phyloP scores from a whole-genome alignment of 306 rosid genomes.

The Glycine soja region DNA sequence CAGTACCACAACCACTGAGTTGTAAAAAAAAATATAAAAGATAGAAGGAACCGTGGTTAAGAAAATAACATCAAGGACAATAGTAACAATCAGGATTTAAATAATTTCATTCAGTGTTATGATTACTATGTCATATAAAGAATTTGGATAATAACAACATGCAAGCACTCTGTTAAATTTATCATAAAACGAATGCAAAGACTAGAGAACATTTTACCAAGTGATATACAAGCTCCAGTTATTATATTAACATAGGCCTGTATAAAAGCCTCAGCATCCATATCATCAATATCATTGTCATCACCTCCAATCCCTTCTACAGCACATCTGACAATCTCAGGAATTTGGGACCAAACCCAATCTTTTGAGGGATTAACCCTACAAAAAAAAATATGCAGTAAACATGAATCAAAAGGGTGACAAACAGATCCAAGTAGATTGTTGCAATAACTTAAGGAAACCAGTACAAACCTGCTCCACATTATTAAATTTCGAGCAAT shows the following conservation, averaged over 20 bases:
- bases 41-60: conserved; percentile 28
- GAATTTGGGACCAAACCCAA: conserved; percentile 93
- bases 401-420: conserved; percentile 47
- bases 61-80: conserved; percentile 16
- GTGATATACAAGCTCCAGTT: conserved; percentile 92
- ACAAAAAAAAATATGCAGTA: conserved; percentile 43
- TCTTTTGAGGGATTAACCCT: conserved; percentile 93
- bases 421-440: conserved; percentile 41
- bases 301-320: conserved; percentile 77
- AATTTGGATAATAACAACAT: conserved; percentile 28
- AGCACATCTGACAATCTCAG: conserved; percentile 72
- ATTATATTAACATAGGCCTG: conserved; percentile 96
- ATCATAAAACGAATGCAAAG: conserved; percentile 42
- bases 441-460: conserved; percentile 37
- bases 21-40: conserved; percentile 13
- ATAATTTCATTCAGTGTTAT: conserved; percentile 25
- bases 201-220: conserved; percentile 64
- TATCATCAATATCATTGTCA: conserved; percentile 71
- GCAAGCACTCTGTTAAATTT: conserved; percentile 3
- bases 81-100: conserved; percentile 9
- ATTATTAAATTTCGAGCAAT: conserved; percentile 92
- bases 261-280: conserved; percentile 87
- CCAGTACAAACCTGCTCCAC: conserved; percentile 88
- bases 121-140: conserved; percentile 24
- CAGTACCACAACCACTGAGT: conserved; percentile 25